Conservation (phyloP, 768 basidiomycete genomes). For the Tylopilus rubrobrunneus region DNA sequence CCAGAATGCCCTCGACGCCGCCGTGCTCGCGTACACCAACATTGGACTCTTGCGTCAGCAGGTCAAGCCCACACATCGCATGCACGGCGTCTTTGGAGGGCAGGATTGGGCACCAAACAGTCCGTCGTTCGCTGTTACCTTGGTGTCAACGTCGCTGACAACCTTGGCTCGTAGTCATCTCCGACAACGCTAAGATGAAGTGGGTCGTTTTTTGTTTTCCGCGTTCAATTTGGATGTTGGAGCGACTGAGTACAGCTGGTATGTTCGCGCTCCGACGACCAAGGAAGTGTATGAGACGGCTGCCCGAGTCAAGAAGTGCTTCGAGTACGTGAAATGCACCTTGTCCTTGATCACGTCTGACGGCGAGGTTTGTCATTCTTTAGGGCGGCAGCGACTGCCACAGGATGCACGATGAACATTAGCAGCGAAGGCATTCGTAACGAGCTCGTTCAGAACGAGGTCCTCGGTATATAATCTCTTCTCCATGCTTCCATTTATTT, state of each 20-base stretch:
- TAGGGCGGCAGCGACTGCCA: constrained; percentile 65
- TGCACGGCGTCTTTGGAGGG: constrained; percentile 79
- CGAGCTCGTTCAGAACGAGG: constrained; percentile 66
- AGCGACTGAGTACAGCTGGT: constrained; percentile 47
- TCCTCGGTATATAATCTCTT: constrained; percentile 42
- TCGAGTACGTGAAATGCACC: constrained; percentile 46
- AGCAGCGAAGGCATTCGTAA: constrained; percentile 32
- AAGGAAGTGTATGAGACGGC: constrained; percentile 54
- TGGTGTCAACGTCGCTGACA: not conserved
- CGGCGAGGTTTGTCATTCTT: not conserved
- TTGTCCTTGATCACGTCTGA: not conserved
- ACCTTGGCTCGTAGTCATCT: constrained; percentile 54
- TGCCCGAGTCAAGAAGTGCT: constrained; percentile 65
- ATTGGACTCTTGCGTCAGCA: constrained; percentile 82
- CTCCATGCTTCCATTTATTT: not conserved
- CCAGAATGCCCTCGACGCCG: constrained; percentile 79
- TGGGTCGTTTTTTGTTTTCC: constrained; percentile 30
- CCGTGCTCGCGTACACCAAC: constrained; percentile 76
- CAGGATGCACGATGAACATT: constrained; percentile 55
- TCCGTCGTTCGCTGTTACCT: constrained; percentile 30
- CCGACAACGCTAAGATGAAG: constrained; percentile 73
- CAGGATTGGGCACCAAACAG: constrained; percentile 72
- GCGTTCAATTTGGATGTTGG: not conserved
- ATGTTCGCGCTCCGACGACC: constrained; percentile 67
- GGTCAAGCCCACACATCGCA: constrained; percentile 67